Evolutionary conservation across 2,329 filamentous ascomycete species (phyloP).

Genomic region (Parastagonospora nodorum): DNA sequence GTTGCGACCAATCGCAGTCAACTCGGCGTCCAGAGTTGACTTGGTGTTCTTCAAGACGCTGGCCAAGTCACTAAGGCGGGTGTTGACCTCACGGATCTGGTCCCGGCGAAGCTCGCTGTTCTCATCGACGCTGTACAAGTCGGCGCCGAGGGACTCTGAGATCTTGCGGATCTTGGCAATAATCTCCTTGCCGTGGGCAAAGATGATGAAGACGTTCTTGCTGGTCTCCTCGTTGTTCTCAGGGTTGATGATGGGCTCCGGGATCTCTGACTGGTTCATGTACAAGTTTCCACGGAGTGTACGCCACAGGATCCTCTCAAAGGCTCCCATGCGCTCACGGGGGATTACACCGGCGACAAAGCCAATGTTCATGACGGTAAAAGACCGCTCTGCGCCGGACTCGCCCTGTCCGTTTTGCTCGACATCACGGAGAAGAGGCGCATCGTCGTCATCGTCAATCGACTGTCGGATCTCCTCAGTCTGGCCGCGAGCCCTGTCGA

Average conservation of each 20-base stretch:
- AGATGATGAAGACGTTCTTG: conserved; percentile 99
- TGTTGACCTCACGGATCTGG: conserved; percentile 97
- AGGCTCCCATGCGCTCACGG: conserved; percentile 88
- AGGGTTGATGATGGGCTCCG: conserved; percentile 89
- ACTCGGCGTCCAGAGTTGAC: conserved; percentile 87
- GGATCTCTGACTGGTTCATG: conserved; percentile 99
- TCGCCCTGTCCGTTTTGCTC: conserved; percentile 79
- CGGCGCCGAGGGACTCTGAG: conserved; percentile 93
- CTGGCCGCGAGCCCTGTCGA: conserved; percentile 92
- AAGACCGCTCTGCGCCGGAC: conserved; percentile 75
- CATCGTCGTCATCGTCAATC: conserved; percentile 81
- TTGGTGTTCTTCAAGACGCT: conserved; percentile 96
- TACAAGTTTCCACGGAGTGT: conserved; percentile 97
- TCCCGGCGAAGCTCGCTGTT: conserved; percentile 94
- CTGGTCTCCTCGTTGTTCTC: conserved; percentile 87
- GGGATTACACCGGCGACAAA: conserved; percentile 97
- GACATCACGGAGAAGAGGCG: conserved; percentile 88
- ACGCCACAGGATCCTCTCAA: conserved; percentile 97
- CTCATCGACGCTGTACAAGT: conserved; percentile 96
- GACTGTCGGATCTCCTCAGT: conserved; percentile 96
- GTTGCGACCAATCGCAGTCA: conserved; percentile 90
- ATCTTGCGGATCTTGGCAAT: conserved; percentile 99
- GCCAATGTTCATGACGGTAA: conserved; percentile 98
- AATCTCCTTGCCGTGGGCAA: conserved; percentile 97
- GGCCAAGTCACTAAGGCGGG: conserved; percentile 83